Evolutionary conservation across 2,329 filamentous ascomycete genomes (phyloP).

Genomic region (Sphaceloma murrayae): DNA sequence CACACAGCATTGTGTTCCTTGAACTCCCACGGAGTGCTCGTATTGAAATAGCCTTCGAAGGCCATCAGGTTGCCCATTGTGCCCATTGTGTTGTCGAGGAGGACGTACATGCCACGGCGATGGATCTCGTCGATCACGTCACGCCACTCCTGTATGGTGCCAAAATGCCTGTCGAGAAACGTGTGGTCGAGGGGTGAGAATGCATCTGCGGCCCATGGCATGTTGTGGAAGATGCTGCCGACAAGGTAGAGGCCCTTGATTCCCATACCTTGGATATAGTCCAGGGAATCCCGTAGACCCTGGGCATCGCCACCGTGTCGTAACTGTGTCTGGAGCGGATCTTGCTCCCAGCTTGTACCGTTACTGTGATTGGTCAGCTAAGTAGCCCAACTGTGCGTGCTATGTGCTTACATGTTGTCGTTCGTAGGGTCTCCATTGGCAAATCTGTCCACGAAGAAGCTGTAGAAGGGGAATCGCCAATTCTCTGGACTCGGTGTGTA

Average conservation of each 20-base stretch:
- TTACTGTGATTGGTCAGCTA: slow-evolving; percentile 31
- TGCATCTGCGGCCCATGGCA: slow-evolving; percentile 53
- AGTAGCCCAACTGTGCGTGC: slow-evolving; percentile 22
- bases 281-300: slow-evolving; percentile 51
- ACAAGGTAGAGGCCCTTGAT: slow-evolving; percentile 53
- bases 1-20: slow-evolving; percentile 50
- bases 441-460: slow-evolving; percentile 53
- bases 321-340: slow-evolving; percentile 51
- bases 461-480: slow-evolving; percentile 59
- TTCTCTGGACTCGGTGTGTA: slow-evolving; percentile 49
- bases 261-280: slow-evolving; percentile 56
- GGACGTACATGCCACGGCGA: slow-evolving; percentile 52
- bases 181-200: slow-evolving; percentile 53
- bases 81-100: slow-evolving; percentile 56
- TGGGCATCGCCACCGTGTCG: slow-evolving; percentile 52
- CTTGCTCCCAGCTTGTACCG: slow-evolving; percentile 51
- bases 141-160: slow-evolving; percentile 50
- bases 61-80: slow-evolving; percentile 56
- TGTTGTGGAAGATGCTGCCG: slow-evolving; percentile 55
- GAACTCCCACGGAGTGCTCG: slow-evolving; percentile 45
- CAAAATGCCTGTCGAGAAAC: slow-evolving; percentile 53
- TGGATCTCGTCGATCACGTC: slow-evolving; percentile 52
- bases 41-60: slow-evolving; percentile 52
- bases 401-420: slow-evolving; percentile 42
- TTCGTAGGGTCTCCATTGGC: slow-evolving; percentile 57